Evolutionary conservation across 176 grass and related monocot species (phyloP).

Genomic region (Chloris gayana): DNA sequence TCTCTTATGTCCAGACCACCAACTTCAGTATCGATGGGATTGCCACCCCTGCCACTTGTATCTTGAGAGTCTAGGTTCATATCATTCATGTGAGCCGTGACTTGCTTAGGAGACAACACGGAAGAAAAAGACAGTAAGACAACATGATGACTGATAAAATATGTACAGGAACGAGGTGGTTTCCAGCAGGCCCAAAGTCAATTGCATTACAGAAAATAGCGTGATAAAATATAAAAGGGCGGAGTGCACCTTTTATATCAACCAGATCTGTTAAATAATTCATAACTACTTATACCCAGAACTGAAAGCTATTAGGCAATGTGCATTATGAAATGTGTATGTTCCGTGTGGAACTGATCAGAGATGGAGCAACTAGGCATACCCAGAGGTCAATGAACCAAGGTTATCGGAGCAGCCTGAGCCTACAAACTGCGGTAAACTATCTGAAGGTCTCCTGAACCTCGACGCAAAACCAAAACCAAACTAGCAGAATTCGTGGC

Average conservation of each 20-base stretch:
- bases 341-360: not conserved
- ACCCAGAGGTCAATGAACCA: not conserved
- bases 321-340: not conserved
- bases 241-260: not conserved
- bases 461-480: not conserved
- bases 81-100: not conserved
- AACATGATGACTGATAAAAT: not conserved
- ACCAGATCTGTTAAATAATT: not conserved
- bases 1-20: not conserved
- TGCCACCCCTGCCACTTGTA: not conserved
- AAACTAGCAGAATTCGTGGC: not conserved
- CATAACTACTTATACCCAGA: not conserved
- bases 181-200: not conserved
- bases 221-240: not conserved
- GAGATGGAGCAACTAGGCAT: not conserved
- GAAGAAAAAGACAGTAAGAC: not conserved
- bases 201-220: not conserved
- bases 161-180: not conserved
- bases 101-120: conserved; percentile 10
- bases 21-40: not conserved
- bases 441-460: not conserved
- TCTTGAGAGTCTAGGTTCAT: conserved; percentile 10
- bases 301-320: not conserved
- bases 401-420: not conserved
- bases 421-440: not conserved